Evolutionary conservation across 2,329 filamentous ascomycete species (phyloP).

Genomic region (Grosmannia clavigera): DNA sequence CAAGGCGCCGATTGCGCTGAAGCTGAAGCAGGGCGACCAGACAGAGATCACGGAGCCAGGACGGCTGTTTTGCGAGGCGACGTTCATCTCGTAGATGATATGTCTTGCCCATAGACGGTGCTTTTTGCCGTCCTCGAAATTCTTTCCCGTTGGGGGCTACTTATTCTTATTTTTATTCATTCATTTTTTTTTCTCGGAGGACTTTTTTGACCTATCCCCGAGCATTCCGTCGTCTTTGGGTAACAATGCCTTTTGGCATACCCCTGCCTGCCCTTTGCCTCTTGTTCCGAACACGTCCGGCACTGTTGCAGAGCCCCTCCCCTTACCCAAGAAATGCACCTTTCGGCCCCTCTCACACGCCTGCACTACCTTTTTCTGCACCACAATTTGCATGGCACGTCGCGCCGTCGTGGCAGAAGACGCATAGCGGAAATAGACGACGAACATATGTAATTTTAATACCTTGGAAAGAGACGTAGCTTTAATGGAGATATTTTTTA

Average conservation of each 20-base stretch:
- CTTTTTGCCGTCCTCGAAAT: neutral
- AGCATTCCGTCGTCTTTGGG: neutral
- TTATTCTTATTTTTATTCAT: neutral
- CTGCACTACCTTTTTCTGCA: neutral
- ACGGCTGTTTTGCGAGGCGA: constrained; percentile 73
- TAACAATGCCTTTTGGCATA: neutral
- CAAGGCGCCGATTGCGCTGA: constrained; percentile 53
- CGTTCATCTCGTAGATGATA: constrained; percentile 68
- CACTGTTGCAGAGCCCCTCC: neutral
- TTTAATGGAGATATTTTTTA: neutral
- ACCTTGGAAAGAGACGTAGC: neutral
- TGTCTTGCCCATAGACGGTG: neutral
- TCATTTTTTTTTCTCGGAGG: neutral
- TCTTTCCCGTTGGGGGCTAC: neutral
- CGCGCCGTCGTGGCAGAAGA: neutral
- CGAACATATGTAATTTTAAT: constrained; percentile 1
- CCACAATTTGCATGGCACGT: neutral
- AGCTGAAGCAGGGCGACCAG: constrained; percentile 73
- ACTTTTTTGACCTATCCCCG: neutral
- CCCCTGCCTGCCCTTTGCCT: neutral
- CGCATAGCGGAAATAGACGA: neutral
- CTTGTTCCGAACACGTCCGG: neutral
- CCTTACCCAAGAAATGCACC: neutral
- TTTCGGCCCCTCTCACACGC: neutral
- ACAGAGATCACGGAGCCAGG: constrained; percentile 66